These are phyloP conservation scores for Sordariomycetes sp. DNA, from an alignment of 2,329 filamentous ascomycete genomes.

Conservation along the genomic window DNA sequence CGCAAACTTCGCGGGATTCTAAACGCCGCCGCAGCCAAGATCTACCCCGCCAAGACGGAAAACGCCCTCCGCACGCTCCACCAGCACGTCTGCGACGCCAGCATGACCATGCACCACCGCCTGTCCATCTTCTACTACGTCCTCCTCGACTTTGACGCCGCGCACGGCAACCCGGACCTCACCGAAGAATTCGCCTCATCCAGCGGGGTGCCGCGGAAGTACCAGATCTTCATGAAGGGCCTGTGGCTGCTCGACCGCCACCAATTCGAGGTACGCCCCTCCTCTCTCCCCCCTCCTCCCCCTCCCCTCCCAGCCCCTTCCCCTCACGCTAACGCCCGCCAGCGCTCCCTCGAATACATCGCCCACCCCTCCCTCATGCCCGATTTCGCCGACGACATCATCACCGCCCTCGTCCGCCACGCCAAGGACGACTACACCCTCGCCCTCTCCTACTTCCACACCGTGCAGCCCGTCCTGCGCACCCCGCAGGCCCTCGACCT, in stretches of 20 bases:
- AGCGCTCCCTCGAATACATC: constrained; percentile 63
- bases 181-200: constrained; percentile 47
- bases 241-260: constrained; percentile 70
- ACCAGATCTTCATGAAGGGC: constrained; percentile 71
- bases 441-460: constrained; percentile 68
- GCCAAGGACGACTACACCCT: constrained; percentile 54
- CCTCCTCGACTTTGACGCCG: constrained; percentile 59
- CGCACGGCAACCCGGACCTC: constrained; percentile 36
- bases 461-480: constrained; percentile 62
- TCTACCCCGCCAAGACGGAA: constrained; percentile 66
- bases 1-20: background rate
- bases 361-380: constrained; percentile 70
- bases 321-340: background rate
- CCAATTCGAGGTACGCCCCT: constrained; percentile 46
- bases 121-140: constrained; percentile 78
- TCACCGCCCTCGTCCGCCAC: constrained; percentile 55
- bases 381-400: constrained; percentile 76
- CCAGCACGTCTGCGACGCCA: constrained; percentile 53
- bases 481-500: constrained; percentile 49
- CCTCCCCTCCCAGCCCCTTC: background rate
- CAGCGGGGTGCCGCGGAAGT: constrained; percentile 62
- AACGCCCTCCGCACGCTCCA: constrained; percentile 59
- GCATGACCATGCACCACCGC: constrained; percentile 63
- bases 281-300: background rate
- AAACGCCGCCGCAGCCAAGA: constrained; percentile 33